Conservation (phyloP, 2,329 filamentous ascomycete species). For the Acrocalymma vagum region DNA sequence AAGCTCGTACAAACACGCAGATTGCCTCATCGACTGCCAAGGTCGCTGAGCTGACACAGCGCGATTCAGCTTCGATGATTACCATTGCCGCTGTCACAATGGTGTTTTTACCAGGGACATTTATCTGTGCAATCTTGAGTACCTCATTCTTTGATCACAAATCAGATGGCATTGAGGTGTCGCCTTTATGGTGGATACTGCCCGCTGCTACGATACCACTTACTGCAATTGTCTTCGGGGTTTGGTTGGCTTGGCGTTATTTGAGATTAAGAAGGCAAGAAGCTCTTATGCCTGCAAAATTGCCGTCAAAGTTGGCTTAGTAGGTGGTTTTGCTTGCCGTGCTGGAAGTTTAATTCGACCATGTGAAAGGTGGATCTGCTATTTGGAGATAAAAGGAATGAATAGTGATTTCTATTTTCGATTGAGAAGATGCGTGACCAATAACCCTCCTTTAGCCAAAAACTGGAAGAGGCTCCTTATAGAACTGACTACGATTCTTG, state of each 20-base stretch:
- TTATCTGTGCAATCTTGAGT: constrained; percentile 25
- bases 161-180: constrained; percentile 15
- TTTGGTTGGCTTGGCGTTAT: constrained; percentile 23
- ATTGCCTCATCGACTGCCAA: constrained; percentile 27
- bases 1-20: constrained; percentile 21
- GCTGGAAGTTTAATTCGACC: too few species aligned
- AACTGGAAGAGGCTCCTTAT: constrained; percentile 13
- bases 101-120: constrained; percentile 32
- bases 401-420: too few species aligned
- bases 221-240: constrained; percentile 17
- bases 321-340: too few species aligned
- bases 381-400: too few species aligned
- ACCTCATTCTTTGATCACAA: constrained; percentile 27
- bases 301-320: too few species aligned
- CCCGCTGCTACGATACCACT: constrained; percentile 21
- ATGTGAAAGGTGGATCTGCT: too few species aligned
- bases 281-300: too few species aligned
- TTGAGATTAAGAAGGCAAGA: constrained; percentile 3
- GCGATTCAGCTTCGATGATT: constrained; percentile 37
- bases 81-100: constrained; percentile 34
- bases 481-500: constrained; percentile 21
- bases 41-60: constrained; percentile 28
- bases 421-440: too few species aligned
- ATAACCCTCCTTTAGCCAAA: constrained; percentile 1
- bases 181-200: constrained; percentile 23